Base-by-base conservation (phyloP, 805 yeast species). In the Metschnikowia koreensis region DNA sequence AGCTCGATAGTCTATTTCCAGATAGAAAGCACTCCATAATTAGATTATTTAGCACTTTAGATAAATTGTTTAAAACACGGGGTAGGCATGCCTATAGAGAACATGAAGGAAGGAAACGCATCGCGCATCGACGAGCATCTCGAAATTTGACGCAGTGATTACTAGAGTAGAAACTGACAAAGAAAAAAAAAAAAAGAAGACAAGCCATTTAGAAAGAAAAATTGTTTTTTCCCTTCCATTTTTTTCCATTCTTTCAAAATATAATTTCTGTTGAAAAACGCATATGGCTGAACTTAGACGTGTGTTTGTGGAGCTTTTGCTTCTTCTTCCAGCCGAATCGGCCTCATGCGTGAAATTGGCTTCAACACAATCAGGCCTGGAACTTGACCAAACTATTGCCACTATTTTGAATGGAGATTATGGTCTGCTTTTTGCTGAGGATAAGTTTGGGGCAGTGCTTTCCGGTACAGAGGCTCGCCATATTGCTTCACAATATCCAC, bases 381-480 rank as follows among this genome's bases (percentile, higher is more conserved):
- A 49, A 8, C 36, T 44, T 8, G 40, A 40, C 26, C 16, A 28
- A 3, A 29, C 31, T 10, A 29, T 49, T 13, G 44, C 29, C 28
- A 40, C 46, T 26, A 50, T 55, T 16, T 50, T 55, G 44, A 38
- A 57, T 17, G 76, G 76, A 12, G 55, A 62, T 45, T 58, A 71
- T 9, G 41, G 61, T 7, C 58, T 60, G 22, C 47, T 71, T 9
- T 47, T 71, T 11, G 45, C 39, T n/a, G 61, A 58, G n/a, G 56
- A 53, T 34, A 62, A 60, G 13, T 63, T 62, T 37, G 56, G 56
- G 29, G 37, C 52, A 5, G 44, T 63, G 2, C 29, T 69, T 15
- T 59, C 62, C 38, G 53, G 56, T 5, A 56, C 52, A 1, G 48
- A 45, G 7, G 50, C 64, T 1, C 44, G 48, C 15, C 28, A 34